Evolutionary conservation across 2,329 filamentous ascomycete genomes (phyloP), one percentile per base, ranked within the genome.

Genomic region (Escovopsis weberi): DNA sequence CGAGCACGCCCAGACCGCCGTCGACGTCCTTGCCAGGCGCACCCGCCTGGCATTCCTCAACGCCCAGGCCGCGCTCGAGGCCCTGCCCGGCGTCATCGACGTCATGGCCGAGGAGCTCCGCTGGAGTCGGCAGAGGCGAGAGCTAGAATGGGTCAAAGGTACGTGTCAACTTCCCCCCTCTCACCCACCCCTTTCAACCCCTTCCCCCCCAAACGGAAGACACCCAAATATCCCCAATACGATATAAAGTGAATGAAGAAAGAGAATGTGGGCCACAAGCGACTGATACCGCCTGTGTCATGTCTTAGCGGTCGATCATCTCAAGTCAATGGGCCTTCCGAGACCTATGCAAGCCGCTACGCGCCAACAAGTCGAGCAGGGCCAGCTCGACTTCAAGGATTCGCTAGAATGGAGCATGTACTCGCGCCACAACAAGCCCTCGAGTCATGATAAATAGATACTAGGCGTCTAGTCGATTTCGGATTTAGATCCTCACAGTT

Each of bases 31-130:
- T 38, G 88, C 87, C 3, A 75, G 89, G 45, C 74, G 88, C 47
- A 95, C 84, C 35, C 72, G 89, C 44, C 66, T 95, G 43, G 84
- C 87, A 8, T 96, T 95, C 67, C 65, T 95, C 51, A 94, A 94
- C 58, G 87, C 87, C 5, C 85, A 94, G 61, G 88, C 88, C 10
- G 82, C 87, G 1, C 75, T 94, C 9, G 86, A 94, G 63, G 81
- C 86, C 2, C 71, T 94, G 38, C 88, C 89, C 5, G 73, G 66
- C 45, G 77, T 95, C 45, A 91, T 95, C 55, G 87, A 95, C 59
- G 74, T 94, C 46, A 94, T 95, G 87, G 73, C 69, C 32, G 76
- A 82, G 53, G 87, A 95, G 66, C 67, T 94, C 46, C 72, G 78
- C 45, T 95, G 87, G 88, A 77, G 80, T 55, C 65, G 59, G 44